Evolutionary conservation across 1,139 yeast species (phyloP), one percentile per base, ranked within the genome.

Genomic region (Chernovozyma aurita): DNA sequence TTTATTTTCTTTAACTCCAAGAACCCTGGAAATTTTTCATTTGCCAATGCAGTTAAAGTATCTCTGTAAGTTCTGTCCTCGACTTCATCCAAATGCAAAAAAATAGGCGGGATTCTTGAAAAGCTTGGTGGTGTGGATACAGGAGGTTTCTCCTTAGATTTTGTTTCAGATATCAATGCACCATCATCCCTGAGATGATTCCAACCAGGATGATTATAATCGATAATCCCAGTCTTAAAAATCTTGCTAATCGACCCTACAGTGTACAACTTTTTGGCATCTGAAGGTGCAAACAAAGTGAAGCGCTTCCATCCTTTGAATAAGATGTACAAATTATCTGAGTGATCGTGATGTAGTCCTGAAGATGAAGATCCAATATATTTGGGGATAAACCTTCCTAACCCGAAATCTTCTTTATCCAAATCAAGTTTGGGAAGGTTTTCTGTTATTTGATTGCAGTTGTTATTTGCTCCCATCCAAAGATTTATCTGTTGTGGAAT

Each of bases 341-440:
- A 85, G 55, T 82, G 88, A 51, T 83, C 92, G 52, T 83, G 92
- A 48, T 83, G 92, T n/a, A 83, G 58, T 0, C 92, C 92, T 0
- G 88, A 79, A 0, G 87, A 80, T 0, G 79, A 65, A 1, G 83
- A 84, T 1, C 55, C 56, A 6, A 12, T 6, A 6, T 9, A 15
- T 1, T 73, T 70, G 1, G 84, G 79, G 2, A 79, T 54, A 17
- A 59, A 60, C 43, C 73, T 71, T 0, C 83, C 85, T 2, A 78
- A 46, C 0, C 76, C 76, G 15, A 59, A 53, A 25, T 62, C 59
- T 1, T 48, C 34, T 8, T 52, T 42, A 1, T 42, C 31, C 2
- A 47, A 42, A 6, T 58, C 44, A 17, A 31, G 18, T 30, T 26
- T 33, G 7, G 44, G 42, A 2, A 37, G 32, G 21, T 42, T 37